Conservation (phyloP, 176 grass and related monocot genomes). For the Chrysopogon serrulatus region DNA sequence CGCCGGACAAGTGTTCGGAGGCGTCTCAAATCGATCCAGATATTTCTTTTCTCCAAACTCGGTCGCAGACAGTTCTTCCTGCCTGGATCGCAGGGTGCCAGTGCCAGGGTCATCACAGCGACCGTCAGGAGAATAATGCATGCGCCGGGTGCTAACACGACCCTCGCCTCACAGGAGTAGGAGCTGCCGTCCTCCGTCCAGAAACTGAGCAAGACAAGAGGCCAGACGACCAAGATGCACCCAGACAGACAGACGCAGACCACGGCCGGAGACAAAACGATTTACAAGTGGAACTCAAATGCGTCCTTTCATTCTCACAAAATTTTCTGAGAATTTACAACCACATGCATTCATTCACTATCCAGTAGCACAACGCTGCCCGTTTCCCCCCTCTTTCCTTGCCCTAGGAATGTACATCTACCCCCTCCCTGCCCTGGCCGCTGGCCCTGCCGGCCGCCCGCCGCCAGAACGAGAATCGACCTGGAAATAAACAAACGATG, state of each 20-base stretch:
- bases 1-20: not conserved
- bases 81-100: not conserved
- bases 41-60: not conserved
- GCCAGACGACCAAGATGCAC: not conserved
- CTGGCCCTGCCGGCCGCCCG: not conserved
- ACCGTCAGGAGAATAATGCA: not conserved
- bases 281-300: slow-evolving; percentile 32
- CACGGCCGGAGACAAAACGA: not conserved
- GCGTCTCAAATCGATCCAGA: not conserved
- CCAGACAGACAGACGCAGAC: not conserved
- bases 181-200: not conserved
- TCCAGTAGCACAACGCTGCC: slow-evolving; percentile 21
- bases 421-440: not conserved
- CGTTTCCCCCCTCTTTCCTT: not conserved
- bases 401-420: slow-evolving; percentile 81
- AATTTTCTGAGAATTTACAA: slow-evolving; percentile 73
- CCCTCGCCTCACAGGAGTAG: no score
- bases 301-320: slow-evolving; percentile 65
- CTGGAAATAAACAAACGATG: slow-evolving; percentile 13
- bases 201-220: not conserved
- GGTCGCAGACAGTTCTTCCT: not conserved
- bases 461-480: slow-evolving; percentile 34
- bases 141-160: no score
- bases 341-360: slow-evolving; percentile 40
- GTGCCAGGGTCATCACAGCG: not conserved